Evolutionary conservation across 2,329 filamentous ascomycete species (phyloP).

Genomic region (Fusarium mexicanum): DNA sequence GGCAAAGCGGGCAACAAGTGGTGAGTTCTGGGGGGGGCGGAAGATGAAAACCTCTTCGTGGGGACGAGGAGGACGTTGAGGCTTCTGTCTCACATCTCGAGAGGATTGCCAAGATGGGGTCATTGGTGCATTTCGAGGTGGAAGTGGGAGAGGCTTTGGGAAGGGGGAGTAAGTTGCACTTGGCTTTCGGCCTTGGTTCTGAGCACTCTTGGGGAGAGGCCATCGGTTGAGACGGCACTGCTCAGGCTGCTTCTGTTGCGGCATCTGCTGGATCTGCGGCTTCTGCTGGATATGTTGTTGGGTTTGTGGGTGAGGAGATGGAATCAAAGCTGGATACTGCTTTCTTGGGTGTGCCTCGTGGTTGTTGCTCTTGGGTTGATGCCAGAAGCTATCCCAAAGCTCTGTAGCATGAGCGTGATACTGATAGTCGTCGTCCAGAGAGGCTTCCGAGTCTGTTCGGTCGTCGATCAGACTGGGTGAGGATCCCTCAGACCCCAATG

Average conservation of each 20-base stretch:
- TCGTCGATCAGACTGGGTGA: slow-evolving; percentile 62
- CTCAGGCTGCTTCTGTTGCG: slow-evolving; percentile 26
- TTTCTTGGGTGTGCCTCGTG: slow-evolving; percentile 35
- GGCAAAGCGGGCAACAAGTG: slow-evolving; percentile 22
- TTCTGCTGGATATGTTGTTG: slow-evolving; percentile 6
- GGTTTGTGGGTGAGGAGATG: slow-evolving; percentile 42
- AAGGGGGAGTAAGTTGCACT: slow-evolving; percentile 54
- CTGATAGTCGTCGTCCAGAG: slow-evolving; percentile 61
- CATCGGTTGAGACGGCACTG: slow-evolving; percentile 41
- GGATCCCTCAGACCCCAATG: slow-evolving; percentile 57
- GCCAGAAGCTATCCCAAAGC: slow-evolving; percentile 64
- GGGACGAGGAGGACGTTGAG: slow-evolving; percentile 45
- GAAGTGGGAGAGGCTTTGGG: slow-evolving; percentile 50
- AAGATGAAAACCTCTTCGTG: slow-evolving; percentile 37
- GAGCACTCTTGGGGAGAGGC: slow-evolving; percentile 41
- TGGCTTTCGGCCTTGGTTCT: slow-evolving; percentile 36
- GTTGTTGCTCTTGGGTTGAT: slow-evolving; percentile 25
- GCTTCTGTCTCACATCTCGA: slow-evolving; percentile 34
- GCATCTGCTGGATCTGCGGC: not conserved
- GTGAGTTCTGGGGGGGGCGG: slow-evolving; percentile 27
- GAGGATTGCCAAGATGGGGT: slow-evolving; percentile 45
- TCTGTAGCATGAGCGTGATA: slow-evolving; percentile 57
- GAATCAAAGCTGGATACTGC: slow-evolving; percentile 47
- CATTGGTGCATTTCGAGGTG: slow-evolving; percentile 44
- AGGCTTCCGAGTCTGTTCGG: slow-evolving; percentile 60